A percentile compares a stretch with the other conserved stretches of the same genome.
phyloP scores from a whole-genome alignment of 2,329 filamentous ascomycete species.

The Karstenula rhodostoma region DNA sequence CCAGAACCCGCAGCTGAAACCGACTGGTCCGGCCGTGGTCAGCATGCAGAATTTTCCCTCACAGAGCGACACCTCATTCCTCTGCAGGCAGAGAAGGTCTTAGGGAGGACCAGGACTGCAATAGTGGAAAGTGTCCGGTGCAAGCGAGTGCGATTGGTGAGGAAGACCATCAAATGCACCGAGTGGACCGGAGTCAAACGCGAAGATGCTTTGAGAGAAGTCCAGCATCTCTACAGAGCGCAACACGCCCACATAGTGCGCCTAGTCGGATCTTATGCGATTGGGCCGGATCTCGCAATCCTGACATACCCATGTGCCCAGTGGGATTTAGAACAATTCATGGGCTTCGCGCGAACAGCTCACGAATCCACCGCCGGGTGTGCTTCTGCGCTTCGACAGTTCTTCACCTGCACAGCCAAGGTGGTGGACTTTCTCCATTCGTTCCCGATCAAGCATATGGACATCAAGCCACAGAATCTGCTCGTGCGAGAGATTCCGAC shows the following conservation, averaged over 20 bases:
- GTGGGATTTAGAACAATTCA: slow-evolving; percentile 27
- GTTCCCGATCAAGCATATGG: slow-evolving; percentile 31
- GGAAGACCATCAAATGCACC: slow-evolving; percentile 27
- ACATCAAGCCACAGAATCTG: slow-evolving; percentile 36
- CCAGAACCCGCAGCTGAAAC: slow-evolving; percentile 8
- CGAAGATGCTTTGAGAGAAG: slow-evolving; percentile 29
- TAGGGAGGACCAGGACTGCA: slow-evolving; percentile 21
- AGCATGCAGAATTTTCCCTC: slow-evolving; percentile 15
- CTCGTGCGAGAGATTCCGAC: slow-evolving; percentile 22
- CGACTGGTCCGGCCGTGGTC: slow-evolving; percentile 20
- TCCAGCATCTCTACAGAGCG: slow-evolving; percentile 27
- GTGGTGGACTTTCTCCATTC: slow-evolving; percentile 27
- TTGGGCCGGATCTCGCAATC: slow-evolving; percentile 24
- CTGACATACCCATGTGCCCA: slow-evolving; percentile 30
- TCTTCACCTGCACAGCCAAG: slow-evolving; percentile 22
- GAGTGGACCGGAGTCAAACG: slow-evolving; percentile 20
- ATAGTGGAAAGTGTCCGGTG: slow-evolving; percentile 32
- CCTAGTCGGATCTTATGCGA: slow-evolving; percentile 29
- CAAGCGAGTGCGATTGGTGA: slow-evolving; percentile 24
- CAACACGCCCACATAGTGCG: slow-evolving; percentile 30
- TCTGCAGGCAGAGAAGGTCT: slow-evolving; percentile 10
- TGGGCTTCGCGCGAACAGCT: slow-evolving; percentile 11
- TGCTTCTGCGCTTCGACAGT: slow-evolving; percentile 7
- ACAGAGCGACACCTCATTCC: slow-evolving; percentile 9
- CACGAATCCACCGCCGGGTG: neutral